Base-by-base conservation (phyloP, 2,329 filamentous ascomycete species). In the Dendrostoma leiphaemia region DNA sequence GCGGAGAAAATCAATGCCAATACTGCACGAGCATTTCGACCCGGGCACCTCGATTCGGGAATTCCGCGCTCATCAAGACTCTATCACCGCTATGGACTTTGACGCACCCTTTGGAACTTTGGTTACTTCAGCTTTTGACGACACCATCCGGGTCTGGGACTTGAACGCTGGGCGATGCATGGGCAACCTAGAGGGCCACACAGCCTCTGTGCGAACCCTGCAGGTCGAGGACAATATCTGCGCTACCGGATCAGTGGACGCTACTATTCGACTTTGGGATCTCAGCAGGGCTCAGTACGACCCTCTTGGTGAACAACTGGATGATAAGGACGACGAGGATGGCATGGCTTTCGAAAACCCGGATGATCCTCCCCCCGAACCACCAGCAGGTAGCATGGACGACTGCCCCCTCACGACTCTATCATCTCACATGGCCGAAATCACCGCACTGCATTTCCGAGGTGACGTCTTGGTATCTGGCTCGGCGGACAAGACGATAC, bases 221-320 rank as follows among this genome's bases (percentile, higher is more conserved):
- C 94, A 99, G 68, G 90, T 99, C 1, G 90, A 97, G 67, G 93
- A 97, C 67, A 97, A 96, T 68, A 88, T 97, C 59, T 85, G 97
- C 26, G 93, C 92, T 6, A 97, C 94, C 1, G 94, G 94, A 17
- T 96, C 91, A 2, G 89, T 92, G 79, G 94, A 99, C 67, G 94
- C 94, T 3, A 95, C 91, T 1, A 94, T 99, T 64, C 86, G 90
- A 51, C 76, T 99, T 15, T 99, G 94, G 94, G 94, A 99, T 73
- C 74, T 99, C 41, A 96, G 89, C 70, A 89, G 88, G 67, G 90
- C 92, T 24, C 89, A 89, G 62, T 94, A 96, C 68, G 86, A 90
- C 51, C 89, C 90, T 12, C 80, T 83, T 54, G 81, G 82, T 59
- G 80, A 82, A 67, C 77, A 78, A 48, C 79, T 82, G 64, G 79